A percentile compares a stretch with the other conserved stretches of the same genome.
Evolutionary conservation across 1,284 basidiomycete genomes (phyloP).

Genomic region (Rhodotorula sp.): DNA sequence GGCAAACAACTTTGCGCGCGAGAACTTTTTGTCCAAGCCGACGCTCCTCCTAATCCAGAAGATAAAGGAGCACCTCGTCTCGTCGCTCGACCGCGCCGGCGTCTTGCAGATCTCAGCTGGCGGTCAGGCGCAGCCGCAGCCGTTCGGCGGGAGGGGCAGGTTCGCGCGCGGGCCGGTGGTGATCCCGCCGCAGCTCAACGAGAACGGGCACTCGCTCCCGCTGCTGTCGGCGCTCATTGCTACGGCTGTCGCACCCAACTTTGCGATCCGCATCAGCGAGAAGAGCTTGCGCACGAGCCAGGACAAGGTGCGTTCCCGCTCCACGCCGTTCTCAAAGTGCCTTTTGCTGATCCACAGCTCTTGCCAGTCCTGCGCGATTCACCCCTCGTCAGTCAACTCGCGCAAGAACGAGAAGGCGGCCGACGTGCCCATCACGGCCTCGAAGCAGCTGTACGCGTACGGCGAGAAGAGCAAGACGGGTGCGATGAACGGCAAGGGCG

Average conservation of each 20-base stretch:
- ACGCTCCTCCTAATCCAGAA: constrained; percentile 81
- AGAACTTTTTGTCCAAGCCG: constrained; percentile 86
- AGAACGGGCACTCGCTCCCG: constrained; percentile 72
- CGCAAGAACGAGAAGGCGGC: constrained; percentile 62
- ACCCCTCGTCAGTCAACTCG: constrained; percentile 84
- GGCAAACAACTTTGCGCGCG: constrained; percentile 75
- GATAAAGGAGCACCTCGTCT: constrained; percentile 77
- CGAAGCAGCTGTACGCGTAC: constrained; percentile 79
- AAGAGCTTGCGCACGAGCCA: constrained; percentile 73
- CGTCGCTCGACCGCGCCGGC: constrained; percentile 76
- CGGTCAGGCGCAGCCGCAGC: constrained; percentile 11
- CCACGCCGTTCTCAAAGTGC: not conserved
- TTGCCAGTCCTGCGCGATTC: constrained; percentile 69
- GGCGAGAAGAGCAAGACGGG: constrained; percentile 79
- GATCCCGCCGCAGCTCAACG: constrained; percentile 70
- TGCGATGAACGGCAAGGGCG: constrained; percentile 54
- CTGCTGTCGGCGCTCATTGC: constrained; percentile 84
- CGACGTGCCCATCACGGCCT: constrained; percentile 48
- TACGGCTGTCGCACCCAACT: constrained; percentile 88
- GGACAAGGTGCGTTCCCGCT: constrained; percentile 69
- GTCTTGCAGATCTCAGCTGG: constrained; percentile 54
- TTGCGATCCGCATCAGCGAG: constrained; percentile 77
- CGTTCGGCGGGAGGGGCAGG: constrained; percentile 23
- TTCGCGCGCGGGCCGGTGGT: constrained; percentile 11
- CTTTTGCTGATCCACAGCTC: no score